phyloP scores from a whole-genome alignment of 2,329 filamentous ascomycete species.

The Parascedosporium putredinis region DNA sequence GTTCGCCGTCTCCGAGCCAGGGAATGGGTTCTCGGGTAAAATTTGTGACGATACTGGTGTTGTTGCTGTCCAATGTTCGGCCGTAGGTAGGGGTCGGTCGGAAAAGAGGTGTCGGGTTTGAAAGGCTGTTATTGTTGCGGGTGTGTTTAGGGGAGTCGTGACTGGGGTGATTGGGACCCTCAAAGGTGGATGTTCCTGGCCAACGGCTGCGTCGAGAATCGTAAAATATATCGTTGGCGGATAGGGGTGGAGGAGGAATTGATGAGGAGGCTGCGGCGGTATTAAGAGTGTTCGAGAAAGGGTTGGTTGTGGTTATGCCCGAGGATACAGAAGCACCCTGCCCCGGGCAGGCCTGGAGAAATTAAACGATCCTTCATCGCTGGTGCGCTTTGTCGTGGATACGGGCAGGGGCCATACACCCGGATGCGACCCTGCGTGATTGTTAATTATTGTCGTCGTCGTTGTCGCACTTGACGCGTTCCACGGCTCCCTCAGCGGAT shows the following conservation, averaged over 20 bases:
- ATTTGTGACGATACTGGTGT: background rate
- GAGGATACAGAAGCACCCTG: slow-evolving; percentile 4
- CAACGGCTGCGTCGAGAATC: slow-evolving; percentile 11
- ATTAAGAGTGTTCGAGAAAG: background rate
- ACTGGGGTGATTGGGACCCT: no score
- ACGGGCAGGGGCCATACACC: slow-evolving; percentile 2
- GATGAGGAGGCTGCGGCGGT: background rate
- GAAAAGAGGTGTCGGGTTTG: slow-evolving; percentile 13
- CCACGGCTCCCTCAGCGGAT: background rate
- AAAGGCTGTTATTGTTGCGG: no score
- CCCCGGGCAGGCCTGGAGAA: slow-evolving; percentile 3
- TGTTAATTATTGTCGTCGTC: background rate
- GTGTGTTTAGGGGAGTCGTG: no score
- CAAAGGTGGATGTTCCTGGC: slow-evolving; percentile 12
- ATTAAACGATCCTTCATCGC: slow-evolving; percentile 3
- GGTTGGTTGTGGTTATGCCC: background rate
- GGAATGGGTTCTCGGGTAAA: slow-evolving; percentile 21
- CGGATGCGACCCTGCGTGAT: slow-evolving; percentile 1
- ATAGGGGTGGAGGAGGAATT: slow-evolving; percentile 1
- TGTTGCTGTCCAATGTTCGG: slow-evolving; percentile 1
- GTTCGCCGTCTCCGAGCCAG: slow-evolving; percentile 40
- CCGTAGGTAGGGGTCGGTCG: slow-evolving; percentile 14
- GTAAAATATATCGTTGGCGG: background rate
- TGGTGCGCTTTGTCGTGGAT: background rate
- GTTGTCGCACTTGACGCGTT: no score